Conservation (phyloP, 2,329 filamentous ascomycete genomes). For the Huntiella savannae region DNA sequence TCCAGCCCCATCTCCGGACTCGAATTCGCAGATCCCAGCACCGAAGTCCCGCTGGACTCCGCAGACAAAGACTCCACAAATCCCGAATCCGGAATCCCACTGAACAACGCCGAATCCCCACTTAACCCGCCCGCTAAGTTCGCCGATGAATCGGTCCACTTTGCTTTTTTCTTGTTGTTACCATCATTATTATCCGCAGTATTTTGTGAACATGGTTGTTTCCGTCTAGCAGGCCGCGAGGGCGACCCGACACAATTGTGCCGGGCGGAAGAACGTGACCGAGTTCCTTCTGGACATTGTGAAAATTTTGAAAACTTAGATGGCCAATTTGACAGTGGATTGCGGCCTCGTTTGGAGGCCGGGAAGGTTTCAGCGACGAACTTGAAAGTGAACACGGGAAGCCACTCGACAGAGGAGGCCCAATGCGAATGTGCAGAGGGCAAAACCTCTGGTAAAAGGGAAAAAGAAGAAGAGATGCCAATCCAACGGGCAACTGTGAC, state of each 20-base stretch:
- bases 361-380: slow-evolving; percentile 1
- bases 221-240: neutral
- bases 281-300: neutral
- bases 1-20: slow-evolving; percentile 7
- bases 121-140: neutral
- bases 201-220: neutral
- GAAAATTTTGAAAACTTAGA: neutral
- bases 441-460: slow-evolving; percentile 6
- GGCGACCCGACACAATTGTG: neutral
- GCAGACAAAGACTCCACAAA: slow-evolving; percentile 1
- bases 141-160: neutral
- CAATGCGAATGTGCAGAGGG: slow-evolving; percentile 8
- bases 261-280: slow-evolving; percentile 3
- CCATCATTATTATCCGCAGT: neutral
- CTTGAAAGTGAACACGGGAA: slow-evolving; percentile 11
- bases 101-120: neutral
- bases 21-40: slow-evolving; percentile 4
- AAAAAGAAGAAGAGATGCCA: neutral
- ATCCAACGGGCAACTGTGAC: neutral
- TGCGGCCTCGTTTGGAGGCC: slow-evolving; percentile 10
- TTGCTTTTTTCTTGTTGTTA: neutral
- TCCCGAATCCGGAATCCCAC: neutral
- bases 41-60: neutral
- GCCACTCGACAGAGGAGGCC: slow-evolving; percentile 1
- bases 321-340: slow-evolving; percentile 7